A percentile compares a stretch with the other conserved stretches of the same genome.
These are phyloP conservation scores for Recurvomyces mirabilis DNA, from an alignment of 495 filamentous ascomycete species.

Conservation along the genomic window DNA sequence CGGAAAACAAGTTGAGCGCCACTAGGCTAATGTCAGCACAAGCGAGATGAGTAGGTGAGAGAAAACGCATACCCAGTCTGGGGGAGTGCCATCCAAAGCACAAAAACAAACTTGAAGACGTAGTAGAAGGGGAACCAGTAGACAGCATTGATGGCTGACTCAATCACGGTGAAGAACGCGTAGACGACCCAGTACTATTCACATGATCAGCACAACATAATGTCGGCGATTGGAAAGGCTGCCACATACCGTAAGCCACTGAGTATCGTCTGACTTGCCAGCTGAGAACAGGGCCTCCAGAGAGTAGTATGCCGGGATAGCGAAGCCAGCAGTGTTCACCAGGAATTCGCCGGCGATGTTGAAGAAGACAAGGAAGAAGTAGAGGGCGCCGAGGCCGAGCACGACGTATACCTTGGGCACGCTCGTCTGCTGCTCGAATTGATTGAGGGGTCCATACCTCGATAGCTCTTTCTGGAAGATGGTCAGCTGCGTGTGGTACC, in stretches of 20 bases:
- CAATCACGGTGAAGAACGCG: constrained; percentile 81
- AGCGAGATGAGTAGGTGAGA: neutral
- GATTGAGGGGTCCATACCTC: constrained; percentile 88
- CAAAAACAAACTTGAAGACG: constrained; percentile 95
- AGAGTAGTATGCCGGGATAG: constrained; percentile 92
- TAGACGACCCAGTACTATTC: constrained; percentile 94
- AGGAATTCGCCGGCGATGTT: constrained; percentile 96
- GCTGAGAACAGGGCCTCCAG: constrained; percentile 77
- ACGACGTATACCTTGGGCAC: constrained; percentile 94
- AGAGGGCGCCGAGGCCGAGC: constrained; percentile 72
- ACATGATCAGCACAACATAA: neutral
- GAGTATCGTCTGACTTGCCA: constrained; percentile 78
- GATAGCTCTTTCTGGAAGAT: constrained; percentile 56
- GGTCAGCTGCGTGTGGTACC: neutral
- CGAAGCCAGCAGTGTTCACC: constrained; percentile 90
- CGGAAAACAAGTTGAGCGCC: constrained; percentile 94
- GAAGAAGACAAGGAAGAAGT: constrained; percentile 98
- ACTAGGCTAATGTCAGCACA: constrained; percentile 34
- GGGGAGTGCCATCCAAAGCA: constrained; percentile 95
- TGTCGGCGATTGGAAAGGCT: constrained; percentile 2
- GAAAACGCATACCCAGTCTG: constrained; percentile 61
- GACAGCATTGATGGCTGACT: constrained; percentile 83
- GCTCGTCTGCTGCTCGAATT: constrained; percentile 90
- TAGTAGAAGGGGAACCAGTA: constrained; percentile 99
- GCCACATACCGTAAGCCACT: constrained; percentile 61